phyloP scores from a whole-genome alignment of 257 asterid genomes.

The Rauvolfia tetraphylla region DNA sequence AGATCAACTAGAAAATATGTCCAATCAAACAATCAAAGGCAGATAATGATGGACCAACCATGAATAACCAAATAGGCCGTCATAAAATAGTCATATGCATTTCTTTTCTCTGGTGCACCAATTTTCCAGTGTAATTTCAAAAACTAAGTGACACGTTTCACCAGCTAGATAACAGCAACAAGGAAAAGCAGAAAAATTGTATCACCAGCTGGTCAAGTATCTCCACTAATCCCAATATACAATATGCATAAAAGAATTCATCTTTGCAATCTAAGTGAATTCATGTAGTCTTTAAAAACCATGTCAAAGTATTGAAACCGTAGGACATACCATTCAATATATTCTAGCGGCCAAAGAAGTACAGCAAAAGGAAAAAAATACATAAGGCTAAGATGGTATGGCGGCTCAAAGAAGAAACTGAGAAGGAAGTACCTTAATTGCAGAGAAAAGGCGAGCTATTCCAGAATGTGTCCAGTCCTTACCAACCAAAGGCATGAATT shows the following conservation, averaged over 20 bases:
- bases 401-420: slow-evolving; percentile 6
- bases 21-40: not conserved
- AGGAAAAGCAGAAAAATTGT: not conserved
- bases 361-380: not conserved
- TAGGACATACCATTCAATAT: not conserved
- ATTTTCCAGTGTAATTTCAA: not conserved
- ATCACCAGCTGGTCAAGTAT: not conserved
- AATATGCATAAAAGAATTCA: not conserved
- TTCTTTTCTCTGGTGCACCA: not conserved
- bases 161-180: not conserved
- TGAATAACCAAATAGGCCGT: not conserved
- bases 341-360: not conserved
- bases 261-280: not conserved
- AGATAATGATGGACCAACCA: not conserved
- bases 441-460: slow-evolving; percentile 93
- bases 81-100: not conserved
- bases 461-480: slow-evolving; percentile 99
- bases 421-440: slow-evolving; percentile 71
- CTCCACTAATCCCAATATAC: not conserved
- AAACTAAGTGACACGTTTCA: not conserved
- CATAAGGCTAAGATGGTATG: slow-evolving; percentile 12
- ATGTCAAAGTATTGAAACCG: not conserved
- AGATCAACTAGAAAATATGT: not conserved
- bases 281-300: not conserved
- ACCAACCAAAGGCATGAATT: slow-evolving; percentile 98